Conservation (phyloP, 2,329 filamentous ascomycete genomes). For the Nothopassalora personata region DNA sequence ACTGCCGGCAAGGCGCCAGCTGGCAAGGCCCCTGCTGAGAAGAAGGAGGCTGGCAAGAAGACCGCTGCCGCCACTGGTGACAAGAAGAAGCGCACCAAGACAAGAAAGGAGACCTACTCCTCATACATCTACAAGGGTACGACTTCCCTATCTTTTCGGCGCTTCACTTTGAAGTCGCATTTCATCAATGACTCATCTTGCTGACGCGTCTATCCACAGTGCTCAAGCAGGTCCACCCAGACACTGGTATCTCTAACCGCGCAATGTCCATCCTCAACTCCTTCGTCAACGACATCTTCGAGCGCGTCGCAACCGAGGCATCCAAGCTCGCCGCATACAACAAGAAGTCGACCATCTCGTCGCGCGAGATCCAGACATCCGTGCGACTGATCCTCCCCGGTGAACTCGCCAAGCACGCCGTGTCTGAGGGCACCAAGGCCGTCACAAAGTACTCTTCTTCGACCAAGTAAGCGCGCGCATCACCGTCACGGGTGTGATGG, state of each 20-base stretch:
- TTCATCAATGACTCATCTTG: constrained; percentile 19
- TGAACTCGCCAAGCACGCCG: constrained; percentile 98
- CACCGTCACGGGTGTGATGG: constrained; percentile 28
- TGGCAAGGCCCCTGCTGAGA: constrained; percentile 80
- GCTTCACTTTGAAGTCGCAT: constrained; percentile 16
- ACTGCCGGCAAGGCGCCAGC: constrained; percentile 87
- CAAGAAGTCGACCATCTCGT: constrained; percentile 99
- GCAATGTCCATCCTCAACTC: constrained; percentile 99
- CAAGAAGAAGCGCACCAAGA: constrained; percentile 99
- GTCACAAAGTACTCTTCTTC: constrained; percentile 99
- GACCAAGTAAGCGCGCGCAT: constrained; percentile 73
- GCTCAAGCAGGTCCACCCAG: constrained; percentile 99
- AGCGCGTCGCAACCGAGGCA: constrained; percentile 96
- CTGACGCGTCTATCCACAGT: constrained; percentile 56
- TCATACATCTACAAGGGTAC: constrained; percentile 99
- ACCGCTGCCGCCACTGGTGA: constrained; percentile 84
- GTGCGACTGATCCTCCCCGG: constrained; percentile 96
- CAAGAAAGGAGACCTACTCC: constrained; percentile 99
- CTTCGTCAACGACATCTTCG: constrained; percentile 99
- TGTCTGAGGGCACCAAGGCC: constrained; percentile 99
- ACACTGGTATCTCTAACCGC: constrained; percentile 99
- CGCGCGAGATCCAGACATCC: constrained; percentile 98
- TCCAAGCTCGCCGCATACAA: constrained; percentile 99
- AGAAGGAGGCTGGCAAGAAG: constrained; percentile 99
- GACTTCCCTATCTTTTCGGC: constrained; percentile 30